Conservation (phyloP, 2,329 filamentous ascomycete species). For the Aureobasidium sp. region DNA sequence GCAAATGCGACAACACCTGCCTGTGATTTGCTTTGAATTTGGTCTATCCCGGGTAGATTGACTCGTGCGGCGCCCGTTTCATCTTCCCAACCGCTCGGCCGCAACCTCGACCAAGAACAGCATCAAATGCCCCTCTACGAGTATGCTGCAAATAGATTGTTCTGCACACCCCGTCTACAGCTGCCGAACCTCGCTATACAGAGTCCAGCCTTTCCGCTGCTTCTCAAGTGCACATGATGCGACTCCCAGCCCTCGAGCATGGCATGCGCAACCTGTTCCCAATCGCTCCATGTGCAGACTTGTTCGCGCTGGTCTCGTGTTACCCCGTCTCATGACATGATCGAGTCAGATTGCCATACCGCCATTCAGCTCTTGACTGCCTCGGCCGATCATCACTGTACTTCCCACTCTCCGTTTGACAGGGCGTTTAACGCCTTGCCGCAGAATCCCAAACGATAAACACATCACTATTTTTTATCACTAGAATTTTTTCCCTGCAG, state of each 20-base stretch:
- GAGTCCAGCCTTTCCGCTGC: constrained; percentile 1
- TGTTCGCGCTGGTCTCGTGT: background rate
- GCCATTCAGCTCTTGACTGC: background rate
- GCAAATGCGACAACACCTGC: background rate
- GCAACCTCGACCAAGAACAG: constrained; percentile 7
- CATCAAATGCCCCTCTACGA: background rate
- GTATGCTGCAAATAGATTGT: constrained; percentile 10
- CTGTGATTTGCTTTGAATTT: constrained; percentile 14
- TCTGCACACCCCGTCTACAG: background rate
- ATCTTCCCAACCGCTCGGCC: constrained; percentile 3
- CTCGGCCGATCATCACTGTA: constrained; percentile 8
- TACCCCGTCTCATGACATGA: constrained; percentile 3
- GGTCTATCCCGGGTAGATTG: constrained; percentile 2
- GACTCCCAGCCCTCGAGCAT: constrained; percentile 2
- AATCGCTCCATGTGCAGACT: background rate
- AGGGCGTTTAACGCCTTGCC: constrained; percentile 12
- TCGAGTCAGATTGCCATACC: constrained; percentile 9
- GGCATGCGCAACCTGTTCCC: background rate
- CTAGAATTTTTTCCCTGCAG: background rate
- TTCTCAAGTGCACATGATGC: constrained; percentile 8
- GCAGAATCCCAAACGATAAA: constrained; percentile 13
- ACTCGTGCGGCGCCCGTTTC: constrained; percentile 15
- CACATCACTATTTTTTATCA: constrained; percentile 12
- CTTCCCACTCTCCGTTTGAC: constrained; percentile 9
- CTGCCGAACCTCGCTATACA: constrained; percentile 4